Conservation (phyloP, 2,329 filamentous ascomycete genomes). For the Truncatella angustata region DNA sequence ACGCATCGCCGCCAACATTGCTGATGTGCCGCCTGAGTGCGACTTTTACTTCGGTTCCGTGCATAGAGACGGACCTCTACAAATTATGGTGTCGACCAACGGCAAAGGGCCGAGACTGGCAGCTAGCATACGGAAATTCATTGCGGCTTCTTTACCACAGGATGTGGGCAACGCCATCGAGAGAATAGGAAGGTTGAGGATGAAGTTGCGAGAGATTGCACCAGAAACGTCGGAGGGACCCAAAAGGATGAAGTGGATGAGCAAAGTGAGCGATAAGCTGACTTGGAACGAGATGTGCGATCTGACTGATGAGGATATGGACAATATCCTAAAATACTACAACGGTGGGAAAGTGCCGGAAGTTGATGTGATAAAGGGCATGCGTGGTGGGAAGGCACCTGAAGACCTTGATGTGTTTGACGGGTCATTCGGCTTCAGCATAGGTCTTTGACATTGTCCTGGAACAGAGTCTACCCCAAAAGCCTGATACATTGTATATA, state of each 20-base stretch:
- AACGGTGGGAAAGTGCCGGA: conserved; percentile 52
- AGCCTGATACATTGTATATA: too few species aligned
- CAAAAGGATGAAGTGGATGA: conserved; percentile 96
- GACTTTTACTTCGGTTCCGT: conserved; percentile 99
- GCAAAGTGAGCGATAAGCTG: conserved; percentile 83
- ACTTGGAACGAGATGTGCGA: conserved; percentile 79
- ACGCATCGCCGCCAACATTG: conserved; percentile 88
- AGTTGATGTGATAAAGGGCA: conserved; percentile 52
- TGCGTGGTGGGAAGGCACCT: conserved; percentile 44
- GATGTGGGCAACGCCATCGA: conserved; percentile 85
- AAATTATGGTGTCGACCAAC: conserved; percentile 99
- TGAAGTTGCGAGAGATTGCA: conserved; percentile 74
- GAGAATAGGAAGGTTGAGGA: conserved; percentile 76
- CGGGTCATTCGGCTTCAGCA: conserved; percentile 58
- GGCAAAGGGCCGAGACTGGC: conserved; percentile 92
- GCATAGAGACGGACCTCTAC: conserved; percentile 89
- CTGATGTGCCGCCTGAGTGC: conserved; percentile 93
- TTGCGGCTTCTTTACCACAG: conserved; percentile 71
- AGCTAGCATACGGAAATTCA: conserved; percentile 78
- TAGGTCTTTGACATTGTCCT: conserved; percentile 44
- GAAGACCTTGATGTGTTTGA: conserved; percentile 55
- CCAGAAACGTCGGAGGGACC: conserved; percentile 71
- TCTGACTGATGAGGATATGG: conserved; percentile 83
- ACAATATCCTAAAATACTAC: conserved; percentile 76
- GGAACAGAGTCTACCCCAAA: too few species aligned